These are phyloP conservation scores for Taphrina flavorubra DNA, from an alignment of 1,139 yeast species.

Conservation along the genomic window DNA sequence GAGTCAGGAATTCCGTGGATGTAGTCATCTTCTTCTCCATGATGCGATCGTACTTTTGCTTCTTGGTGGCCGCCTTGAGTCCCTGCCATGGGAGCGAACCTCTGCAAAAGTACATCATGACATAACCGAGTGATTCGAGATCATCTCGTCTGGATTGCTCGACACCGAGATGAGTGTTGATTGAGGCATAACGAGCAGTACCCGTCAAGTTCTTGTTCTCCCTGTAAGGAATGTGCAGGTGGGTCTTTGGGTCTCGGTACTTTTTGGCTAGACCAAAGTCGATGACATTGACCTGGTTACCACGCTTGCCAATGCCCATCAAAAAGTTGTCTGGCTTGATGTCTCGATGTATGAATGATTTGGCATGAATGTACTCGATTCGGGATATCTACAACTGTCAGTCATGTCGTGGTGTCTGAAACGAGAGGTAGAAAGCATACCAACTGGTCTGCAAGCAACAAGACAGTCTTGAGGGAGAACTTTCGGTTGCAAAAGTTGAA, in stretches of 20 bases:
- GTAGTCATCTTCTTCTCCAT: slow-evolving; percentile 96
- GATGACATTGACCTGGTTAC: slow-evolving; percentile 91
- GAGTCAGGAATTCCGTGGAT: slow-evolving; percentile 83
- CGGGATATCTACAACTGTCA: slow-evolving; percentile 63
- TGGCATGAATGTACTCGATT: slow-evolving; percentile 91
- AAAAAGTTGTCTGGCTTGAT: slow-evolving; percentile 96
- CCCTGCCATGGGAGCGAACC: slow-evolving; percentile 99
- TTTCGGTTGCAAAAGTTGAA: slow-evolving; percentile 95
- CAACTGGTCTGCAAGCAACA: slow-evolving; percentile 90
- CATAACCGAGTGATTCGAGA: slow-evolving; percentile 93
- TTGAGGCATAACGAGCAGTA: slow-evolving; percentile 94
- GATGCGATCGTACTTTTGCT: slow-evolving; percentile 93
- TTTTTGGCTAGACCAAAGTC: slow-evolving; percentile 98
- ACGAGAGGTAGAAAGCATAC: slow-evolving; percentile 25
- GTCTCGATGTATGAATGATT: slow-evolving; percentile 85
- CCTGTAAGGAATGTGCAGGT: slow-evolving; percentile 92
- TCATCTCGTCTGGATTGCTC: slow-evolving; percentile 97
- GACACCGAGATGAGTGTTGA: slow-evolving; percentile 94
- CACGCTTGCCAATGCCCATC: slow-evolving; percentile 96
- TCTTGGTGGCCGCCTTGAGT: slow-evolving; percentile 95
- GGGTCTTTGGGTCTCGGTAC: slow-evolving; percentile 93
- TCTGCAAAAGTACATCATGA: slow-evolving; percentile 86
- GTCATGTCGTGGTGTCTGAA: not conserved
- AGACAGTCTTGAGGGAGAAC: slow-evolving; percentile 90
- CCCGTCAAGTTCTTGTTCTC: slow-evolving; percentile 97